Percentiles rank a stretch among this genome's conserved stretches.
phyloP scores from a whole-genome alignment of 331 rosid species.

The Malus hybrid region DNA sequence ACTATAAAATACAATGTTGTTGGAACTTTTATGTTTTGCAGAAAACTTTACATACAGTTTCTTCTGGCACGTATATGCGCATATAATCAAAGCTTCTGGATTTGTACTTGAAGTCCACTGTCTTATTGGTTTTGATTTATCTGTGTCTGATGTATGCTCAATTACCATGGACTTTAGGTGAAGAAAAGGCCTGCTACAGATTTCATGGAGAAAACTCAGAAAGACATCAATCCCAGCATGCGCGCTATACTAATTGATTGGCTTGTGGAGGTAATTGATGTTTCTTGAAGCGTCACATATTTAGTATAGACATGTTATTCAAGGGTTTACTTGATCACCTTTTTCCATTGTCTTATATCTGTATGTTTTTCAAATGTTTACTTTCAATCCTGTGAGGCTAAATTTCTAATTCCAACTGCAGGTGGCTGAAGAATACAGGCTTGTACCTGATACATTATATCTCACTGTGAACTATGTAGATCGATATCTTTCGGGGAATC shows the following conservation, averaged over 20 bases:
- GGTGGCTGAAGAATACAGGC: slow-evolving; percentile 95
- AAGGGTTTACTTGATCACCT: too few relatives aligned
- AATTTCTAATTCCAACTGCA: slow-evolving; percentile 25
- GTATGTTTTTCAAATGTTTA: background rate
- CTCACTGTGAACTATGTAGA: slow-evolving; percentile 87
- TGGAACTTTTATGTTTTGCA: background rate
- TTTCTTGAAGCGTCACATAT: background rate
- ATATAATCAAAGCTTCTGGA: too few relatives aligned
- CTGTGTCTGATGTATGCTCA: background rate
- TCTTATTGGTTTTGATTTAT: background rate
- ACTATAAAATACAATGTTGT: background rate
- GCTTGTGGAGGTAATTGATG: slow-evolving; percentile 75
- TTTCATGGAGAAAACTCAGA: slow-evolving; percentile 76
- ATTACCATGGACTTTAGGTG: slow-evolving; percentile 29
- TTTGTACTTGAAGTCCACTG: background rate
- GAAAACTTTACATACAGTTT: background rate
- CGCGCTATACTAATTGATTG: slow-evolving; percentile 77
- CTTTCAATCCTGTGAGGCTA: slow-evolving; percentile 4
- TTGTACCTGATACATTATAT: slow-evolving; percentile 84
- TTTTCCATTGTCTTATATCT: background rate
- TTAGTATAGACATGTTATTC: too few relatives aligned
- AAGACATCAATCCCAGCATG: slow-evolving; percentile 74
- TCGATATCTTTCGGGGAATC: slow-evolving; percentile 77
- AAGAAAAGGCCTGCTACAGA: slow-evolving; percentile 83
- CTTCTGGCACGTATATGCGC: background rate